These are phyloP conservation scores for Royoungia palumana DNA, from an alignment of 768 basidiomycete species.

Conservation along the genomic window DNA sequence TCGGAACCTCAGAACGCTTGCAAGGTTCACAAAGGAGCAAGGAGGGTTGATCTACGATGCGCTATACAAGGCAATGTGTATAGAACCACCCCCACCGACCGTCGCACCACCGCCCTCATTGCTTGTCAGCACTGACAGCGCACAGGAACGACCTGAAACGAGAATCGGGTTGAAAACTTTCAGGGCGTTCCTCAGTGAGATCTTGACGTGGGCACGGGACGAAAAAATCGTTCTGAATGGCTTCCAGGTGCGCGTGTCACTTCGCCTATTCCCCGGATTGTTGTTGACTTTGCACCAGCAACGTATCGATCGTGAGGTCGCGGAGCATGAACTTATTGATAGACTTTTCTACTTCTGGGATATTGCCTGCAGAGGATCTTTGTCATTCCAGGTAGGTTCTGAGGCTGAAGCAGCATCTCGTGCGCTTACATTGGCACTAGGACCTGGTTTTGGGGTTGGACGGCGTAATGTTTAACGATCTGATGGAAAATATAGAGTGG, in stretches of 20 bases:
- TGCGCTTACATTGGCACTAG: conserved; percentile 37
- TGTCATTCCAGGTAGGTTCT: conserved; percentile 77
- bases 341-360: conserved; percentile 97
- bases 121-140: conserved; percentile 53
- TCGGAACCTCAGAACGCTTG: conserved; percentile 77
- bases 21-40: conserved; percentile 83
- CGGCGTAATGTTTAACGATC: conserved; percentile 90
- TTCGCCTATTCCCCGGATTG: conserved; percentile 1
- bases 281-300: conserved; percentile 44
- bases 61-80: conserved; percentile 78
- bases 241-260: conserved; percentile 58
- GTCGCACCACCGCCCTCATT: conserved; percentile 48
- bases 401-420: background rate
- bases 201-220: conserved; percentile 93
- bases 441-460: conserved; percentile 88
- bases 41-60: conserved; percentile 90
- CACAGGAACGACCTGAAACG: conserved; percentile 82
- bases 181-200: conserved; percentile 83
- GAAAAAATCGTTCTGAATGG: conserved; percentile 92
- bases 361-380: conserved; percentile 67
- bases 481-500: conserved; percentile 99
- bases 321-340: conserved; percentile 95
- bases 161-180: conserved; percentile 85
- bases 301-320: conserved; percentile 84
- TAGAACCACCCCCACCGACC: conserved; percentile 63